phyloP scores from a whole-genome alignment of 768 basidiomycete species.

The Mycena maculata region DNA sequence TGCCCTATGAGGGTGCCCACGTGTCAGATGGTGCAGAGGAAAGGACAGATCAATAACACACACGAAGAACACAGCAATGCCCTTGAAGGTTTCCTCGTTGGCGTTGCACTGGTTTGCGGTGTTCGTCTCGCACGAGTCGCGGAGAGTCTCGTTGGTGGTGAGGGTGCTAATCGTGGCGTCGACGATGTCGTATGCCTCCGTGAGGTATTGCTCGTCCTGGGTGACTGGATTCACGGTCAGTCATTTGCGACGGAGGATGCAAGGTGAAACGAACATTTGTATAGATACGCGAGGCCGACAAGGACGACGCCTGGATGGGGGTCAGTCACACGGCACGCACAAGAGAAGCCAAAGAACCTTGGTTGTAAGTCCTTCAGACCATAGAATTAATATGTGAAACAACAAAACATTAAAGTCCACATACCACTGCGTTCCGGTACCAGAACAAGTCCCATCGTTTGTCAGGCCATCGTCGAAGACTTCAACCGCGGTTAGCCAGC shows the following conservation, averaged over 20 bases:
- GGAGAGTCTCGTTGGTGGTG: neutral
- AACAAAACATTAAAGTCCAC: neutral
- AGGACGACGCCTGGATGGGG: slow-evolving; percentile 3
- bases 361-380: neutral
- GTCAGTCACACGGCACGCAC: too few species aligned
- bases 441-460: neutral
- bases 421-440: neutral
- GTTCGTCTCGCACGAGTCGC: slow-evolving; percentile 7
- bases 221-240: neutral
- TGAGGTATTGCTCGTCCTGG: neutral
- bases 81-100: slow-evolving; percentile 23
- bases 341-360: neutral
- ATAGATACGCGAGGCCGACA: slow-evolving; percentile 8
- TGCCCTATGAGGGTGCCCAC: slow-evolving; percentile 4
- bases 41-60: neutral
- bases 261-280: slow-evolving; percentile 9
- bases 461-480: slow-evolving; percentile 17
- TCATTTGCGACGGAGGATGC: neutral
- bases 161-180: slow-evolving; percentile 4
- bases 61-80: slow-evolving; percentile 12
- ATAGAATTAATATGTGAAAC: neutral
- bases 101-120: slow-evolving; percentile 5
- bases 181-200: slow-evolving; percentile 6
- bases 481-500: neutral
- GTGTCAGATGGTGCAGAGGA: neutral